Evolutionary conservation across 2,329 filamentous ascomycete species (phyloP), one percentile per base, ranked within the genome.

Genomic region (Scytalidium sp.): DNA sequence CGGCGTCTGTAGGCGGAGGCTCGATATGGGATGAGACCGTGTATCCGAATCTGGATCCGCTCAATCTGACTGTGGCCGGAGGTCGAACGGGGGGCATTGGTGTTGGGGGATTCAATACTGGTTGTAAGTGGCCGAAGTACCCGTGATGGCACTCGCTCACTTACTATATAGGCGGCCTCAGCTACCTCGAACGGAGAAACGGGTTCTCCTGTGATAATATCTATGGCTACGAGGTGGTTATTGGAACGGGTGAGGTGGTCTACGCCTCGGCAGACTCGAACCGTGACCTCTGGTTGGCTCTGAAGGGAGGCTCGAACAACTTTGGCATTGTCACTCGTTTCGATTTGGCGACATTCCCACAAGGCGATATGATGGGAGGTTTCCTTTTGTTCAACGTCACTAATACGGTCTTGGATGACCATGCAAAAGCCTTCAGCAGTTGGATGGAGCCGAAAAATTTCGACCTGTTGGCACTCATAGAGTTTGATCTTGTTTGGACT

Each of bases 191-290:
- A 11, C 59, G 63, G 6, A 61, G 61, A 2, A 56, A 66, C 53
- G 80, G 79, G 9, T 78, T 74, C 64, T 75, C 70, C 22, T 71
- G 70, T 46, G 76, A 78, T 58, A 75, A 69, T 22, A 65, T 80
- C 11, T 49, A 71, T 19, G 70, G 71, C 50, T 77, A 64, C 52
- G 72, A 80, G 54, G 66, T 83, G 23, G 78, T 83, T 3, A 67
- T 80, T 0, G 71, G 74, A 6, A 70, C 75, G 52, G 73, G 76
- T 6, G 60, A 65, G 6, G 68, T 80, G 41, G 63, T 77, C 25
- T 72, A 69, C 2, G 78, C 72, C 2, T 75, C 68, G 17, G 56
- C 60, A 3, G 58, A 58, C 1, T 58, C 64, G 11, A 64, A 81
- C 52, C 50, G 68, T 0, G 78, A 81, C 47, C 65, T 83, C 9